Conservation (phyloP, 441 rosid genomes). For the Adansonia madagascariensis region DNA sequence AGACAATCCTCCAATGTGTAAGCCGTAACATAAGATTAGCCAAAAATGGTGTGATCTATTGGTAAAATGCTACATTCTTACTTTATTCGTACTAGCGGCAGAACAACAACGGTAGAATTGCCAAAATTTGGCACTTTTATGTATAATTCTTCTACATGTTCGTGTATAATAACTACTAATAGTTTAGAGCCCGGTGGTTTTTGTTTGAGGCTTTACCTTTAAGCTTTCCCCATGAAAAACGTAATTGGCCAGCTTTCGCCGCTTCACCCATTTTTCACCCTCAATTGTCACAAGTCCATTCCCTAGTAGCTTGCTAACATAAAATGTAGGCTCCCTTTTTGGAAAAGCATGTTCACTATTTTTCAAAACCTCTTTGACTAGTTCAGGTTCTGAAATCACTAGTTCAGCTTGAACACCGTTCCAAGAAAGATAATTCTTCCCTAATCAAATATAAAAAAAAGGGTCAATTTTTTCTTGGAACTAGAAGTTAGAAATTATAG, state of each 20-base stretch:
- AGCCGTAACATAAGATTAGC: background rate
- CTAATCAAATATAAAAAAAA: slow-evolving; percentile 8
- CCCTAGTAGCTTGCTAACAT: slow-evolving; percentile 30
- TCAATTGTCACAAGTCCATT: slow-evolving; percentile 35
- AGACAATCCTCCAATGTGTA: background rate
- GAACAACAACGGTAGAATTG: background rate
- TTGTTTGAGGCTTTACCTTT: slow-evolving; percentile 27
- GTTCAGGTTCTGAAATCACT: slow-evolving; percentile 39
- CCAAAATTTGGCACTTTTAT: background rate
- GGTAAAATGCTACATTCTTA: too few species aligned
- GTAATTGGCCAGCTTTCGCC: slow-evolving; percentile 38
- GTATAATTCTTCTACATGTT: background rate
- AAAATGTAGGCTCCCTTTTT: background rate
- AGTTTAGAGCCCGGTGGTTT: background rate
- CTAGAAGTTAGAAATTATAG: background rate
- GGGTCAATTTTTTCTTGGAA: background rate
- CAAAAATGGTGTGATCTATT: too few species aligned
- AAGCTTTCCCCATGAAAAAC: slow-evolving; percentile 42
- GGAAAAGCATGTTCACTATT: slow-evolving; percentile 28
- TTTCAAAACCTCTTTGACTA: slow-evolving; percentile 35
- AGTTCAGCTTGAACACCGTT: slow-evolving; percentile 31
- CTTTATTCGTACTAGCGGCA: too few species aligned
- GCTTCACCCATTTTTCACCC: slow-evolving; percentile 44
- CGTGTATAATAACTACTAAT: background rate
- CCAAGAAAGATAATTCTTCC: slow-evolving; percentile 44